A percentile compares a stretch with the other conserved stretches of the same genome.
Evolutionary conservation across 225 moss, liverwort and hornwort species (phyloP).

Genomic region (Asterella californica): DNA sequence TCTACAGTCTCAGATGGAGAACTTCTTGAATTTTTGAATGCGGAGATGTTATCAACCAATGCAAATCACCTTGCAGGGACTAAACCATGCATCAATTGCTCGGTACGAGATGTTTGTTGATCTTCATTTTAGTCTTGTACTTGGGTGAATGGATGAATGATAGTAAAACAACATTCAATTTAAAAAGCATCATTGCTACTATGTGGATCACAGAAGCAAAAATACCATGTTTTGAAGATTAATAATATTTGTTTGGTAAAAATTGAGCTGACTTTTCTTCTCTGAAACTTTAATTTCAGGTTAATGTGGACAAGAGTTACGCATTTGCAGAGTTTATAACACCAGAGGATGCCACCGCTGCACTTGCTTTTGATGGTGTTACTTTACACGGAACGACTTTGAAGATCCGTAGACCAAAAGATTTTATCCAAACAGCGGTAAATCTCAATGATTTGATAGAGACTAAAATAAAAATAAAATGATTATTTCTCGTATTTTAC

Average conservation of each 20-base stretch:
- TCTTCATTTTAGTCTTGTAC: background rate
- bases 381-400: conserved; percentile 83
- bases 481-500: background rate
- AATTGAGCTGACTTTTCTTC: background rate
- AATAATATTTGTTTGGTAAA: background rate
- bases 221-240: background rate
- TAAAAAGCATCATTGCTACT: background rate
- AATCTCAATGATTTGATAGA: conserved; percentile 16
- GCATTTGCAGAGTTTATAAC: conserved; percentile 96
- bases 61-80: conserved; percentile 75
- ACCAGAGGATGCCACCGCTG: conserved; percentile 86
- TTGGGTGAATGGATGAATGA: background rate
- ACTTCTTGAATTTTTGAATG: conserved; percentile 90
- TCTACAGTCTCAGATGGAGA: conserved; percentile 87
- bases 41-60: conserved; percentile 78
- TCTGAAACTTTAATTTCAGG: conserved; percentile 35
- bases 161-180: background rate
- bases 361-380: conserved; percentile 91
- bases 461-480: background rate
- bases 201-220: background rate
- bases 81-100: conserved; percentile 91
- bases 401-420: conserved; percentile 82
- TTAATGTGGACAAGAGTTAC: conserved; percentile 83
- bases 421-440: conserved; percentile 61
- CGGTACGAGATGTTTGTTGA: conserved; percentile 36